Percentiles rank a stretch among this genome's conserved stretches.
phyloP scores from a whole-genome alignment of 768 basidiomycete genomes.

The Rubroboletus satanas region DNA sequence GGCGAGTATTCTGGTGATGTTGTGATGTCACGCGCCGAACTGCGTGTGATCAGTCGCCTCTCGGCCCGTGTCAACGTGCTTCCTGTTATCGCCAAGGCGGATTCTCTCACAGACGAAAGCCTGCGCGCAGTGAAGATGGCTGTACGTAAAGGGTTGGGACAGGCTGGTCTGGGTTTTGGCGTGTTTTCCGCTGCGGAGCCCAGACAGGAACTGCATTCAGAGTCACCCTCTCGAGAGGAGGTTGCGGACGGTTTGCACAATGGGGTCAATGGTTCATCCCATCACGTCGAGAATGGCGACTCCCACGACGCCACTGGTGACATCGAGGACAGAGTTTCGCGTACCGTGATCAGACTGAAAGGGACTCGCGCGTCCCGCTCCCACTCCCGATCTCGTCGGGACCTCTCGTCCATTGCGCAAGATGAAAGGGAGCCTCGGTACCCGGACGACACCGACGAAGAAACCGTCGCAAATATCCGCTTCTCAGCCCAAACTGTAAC shows the following conservation, averaged over 20 bases:
- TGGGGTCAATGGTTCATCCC: conserved; percentile 27
- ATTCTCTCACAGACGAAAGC: conserved; percentile 79
- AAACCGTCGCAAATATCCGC: conserved; percentile 71
- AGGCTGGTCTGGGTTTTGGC: conserved; percentile 71
- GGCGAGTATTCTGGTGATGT: conserved; percentile 48
- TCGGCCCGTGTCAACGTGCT: conserved; percentile 74
- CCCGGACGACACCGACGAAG: conserved; percentile 58
- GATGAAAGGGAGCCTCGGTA: conserved; percentile 54
- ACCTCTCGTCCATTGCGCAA: conserved; percentile 55
- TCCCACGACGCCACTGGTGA: conserved; percentile 34
- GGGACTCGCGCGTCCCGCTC: conserved; percentile 50
- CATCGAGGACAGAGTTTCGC: conserved; percentile 53
- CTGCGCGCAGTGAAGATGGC: conserved; percentile 67
- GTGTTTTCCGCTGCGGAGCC: conserved; percentile 56
- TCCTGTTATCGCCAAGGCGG: conserved; percentile 75
- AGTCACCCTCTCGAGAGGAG: conserved; percentile 17
- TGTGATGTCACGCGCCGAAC: conserved; percentile 73
- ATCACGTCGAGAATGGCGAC: conserved; percentile 29
- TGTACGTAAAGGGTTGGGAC: conserved; percentile 61
- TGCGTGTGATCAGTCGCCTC: conserved; percentile 74
- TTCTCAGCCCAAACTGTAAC: conserved; percentile 71
- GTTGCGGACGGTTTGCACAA: conserved; percentile 18
- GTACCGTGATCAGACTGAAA: conserved; percentile 71
- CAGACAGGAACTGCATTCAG: conserved; percentile 8
- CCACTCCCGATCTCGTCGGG: conserved; percentile 71